Evolutionary conservation across 2,329 filamentous ascomycete genomes (phyloP).

Genomic region (Aspergillus pseudotamarii): DNA sequence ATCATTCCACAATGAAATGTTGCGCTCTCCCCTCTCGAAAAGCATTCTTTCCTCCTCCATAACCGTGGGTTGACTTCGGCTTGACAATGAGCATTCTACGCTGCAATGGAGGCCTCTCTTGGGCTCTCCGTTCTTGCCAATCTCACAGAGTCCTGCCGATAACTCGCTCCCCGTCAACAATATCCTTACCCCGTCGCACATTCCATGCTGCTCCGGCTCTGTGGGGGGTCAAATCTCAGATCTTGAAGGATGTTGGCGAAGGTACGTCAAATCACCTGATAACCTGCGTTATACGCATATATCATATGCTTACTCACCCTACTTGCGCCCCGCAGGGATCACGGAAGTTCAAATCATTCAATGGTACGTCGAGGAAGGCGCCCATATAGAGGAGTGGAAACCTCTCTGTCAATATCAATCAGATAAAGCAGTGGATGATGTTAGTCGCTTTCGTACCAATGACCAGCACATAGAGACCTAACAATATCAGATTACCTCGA

Average conservation of each 20-base stretch:
- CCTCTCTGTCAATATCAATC: conserved; percentile 97
- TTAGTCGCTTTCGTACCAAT: conserved; percentile 30
- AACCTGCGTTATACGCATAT: not conserved
- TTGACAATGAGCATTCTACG: conserved; percentile 35
- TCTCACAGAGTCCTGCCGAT: conserved; percentile 30
- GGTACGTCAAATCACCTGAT: conserved; percentile 27
- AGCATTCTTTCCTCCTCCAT: conserved; percentile 1
- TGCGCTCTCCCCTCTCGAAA: conserved; percentile 6
- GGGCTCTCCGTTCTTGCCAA: conserved; percentile 30
- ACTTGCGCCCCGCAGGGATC: conserved; percentile 67
- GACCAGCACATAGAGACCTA: conserved; percentile 6
- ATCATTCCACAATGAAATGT: conserved; percentile 12
- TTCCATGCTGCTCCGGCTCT: conserved; percentile 40
- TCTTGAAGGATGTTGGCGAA: conserved; percentile 48
- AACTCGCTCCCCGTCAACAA: conserved; percentile 24
- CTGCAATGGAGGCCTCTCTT: conserved; percentile 31
- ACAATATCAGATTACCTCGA: conserved; percentile 82
- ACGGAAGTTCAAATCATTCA: conserved; percentile 99
- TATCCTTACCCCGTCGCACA: conserved; percentile 29
- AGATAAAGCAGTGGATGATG: conserved; percentile 79
- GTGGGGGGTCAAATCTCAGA: conserved; percentile 42
- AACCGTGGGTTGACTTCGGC: not conserved
- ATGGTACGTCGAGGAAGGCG: conserved; percentile 97
- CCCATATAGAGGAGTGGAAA: conserved; percentile 95
- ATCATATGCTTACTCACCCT: conserved; percentile 20